These are phyloP conservation scores for Spongispora temasekensis DNA, from an alignment of 1,284 basidiomycete genomes.

Conservation along the genomic window DNA sequence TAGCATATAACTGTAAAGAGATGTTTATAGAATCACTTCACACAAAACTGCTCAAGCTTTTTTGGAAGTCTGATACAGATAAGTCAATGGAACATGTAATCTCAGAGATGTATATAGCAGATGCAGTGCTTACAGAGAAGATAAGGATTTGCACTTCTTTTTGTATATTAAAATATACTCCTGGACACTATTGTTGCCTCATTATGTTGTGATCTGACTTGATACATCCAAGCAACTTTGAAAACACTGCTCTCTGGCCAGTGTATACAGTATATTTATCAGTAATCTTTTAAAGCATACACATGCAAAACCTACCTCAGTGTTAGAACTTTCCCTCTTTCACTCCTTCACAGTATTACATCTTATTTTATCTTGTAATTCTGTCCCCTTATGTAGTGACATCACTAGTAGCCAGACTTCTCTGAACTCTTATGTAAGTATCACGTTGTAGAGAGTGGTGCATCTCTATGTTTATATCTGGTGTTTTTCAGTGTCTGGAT, in stretches of 20 bases:
- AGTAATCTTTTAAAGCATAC: constrained; percentile 39
- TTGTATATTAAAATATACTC: constrained; percentile 15
- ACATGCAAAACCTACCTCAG: constrained; percentile 17
- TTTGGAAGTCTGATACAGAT: constrained; percentile 15
- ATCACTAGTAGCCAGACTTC: too few relatives aligned
- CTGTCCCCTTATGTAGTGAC: too few relatives aligned
- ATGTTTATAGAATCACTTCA: constrained; percentile 20
- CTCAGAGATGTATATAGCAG: constrained; percentile 36
- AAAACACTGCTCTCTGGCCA: constrained; percentile 36
- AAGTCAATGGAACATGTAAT: constrained; percentile 20
- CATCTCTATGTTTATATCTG: too few relatives aligned
- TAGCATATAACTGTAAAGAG: constrained; percentile 12
- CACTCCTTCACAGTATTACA: too few relatives aligned
- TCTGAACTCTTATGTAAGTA: too few relatives aligned
- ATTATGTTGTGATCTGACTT: constrained; percentile 39
- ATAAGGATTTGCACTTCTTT: constrained; percentile 17
- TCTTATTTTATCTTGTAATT: too few relatives aligned
- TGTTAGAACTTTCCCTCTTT: too few relatives aligned
- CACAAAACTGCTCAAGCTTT: constrained; percentile 24
- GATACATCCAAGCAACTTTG: constrained; percentile 36
- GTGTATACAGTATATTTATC: constrained; percentile 36
- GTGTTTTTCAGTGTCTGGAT: too few relatives aligned
- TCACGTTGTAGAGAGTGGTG: too few relatives aligned
- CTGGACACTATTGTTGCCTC: constrained; percentile 24
- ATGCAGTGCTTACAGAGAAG: constrained; percentile 33